These are phyloP conservation scores for Ettlia oleoabundans DNA, from an alignment of 139 green algal species.

Conservation along the genomic window DNA sequence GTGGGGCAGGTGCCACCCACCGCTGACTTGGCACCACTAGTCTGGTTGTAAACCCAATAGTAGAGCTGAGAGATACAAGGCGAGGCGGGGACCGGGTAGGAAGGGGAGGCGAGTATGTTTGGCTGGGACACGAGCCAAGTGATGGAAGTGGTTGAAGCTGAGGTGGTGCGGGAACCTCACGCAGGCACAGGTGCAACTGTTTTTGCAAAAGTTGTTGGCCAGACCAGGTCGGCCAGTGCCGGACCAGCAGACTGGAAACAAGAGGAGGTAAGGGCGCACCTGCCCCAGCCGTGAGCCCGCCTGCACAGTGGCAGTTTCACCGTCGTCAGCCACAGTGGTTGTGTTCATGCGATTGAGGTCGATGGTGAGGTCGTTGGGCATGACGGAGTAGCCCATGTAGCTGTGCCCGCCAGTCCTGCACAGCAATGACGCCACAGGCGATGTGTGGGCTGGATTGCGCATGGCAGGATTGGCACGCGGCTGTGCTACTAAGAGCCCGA, in stretches of 20 bases:
- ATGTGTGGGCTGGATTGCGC: neutral
- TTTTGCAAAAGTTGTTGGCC: neutral
- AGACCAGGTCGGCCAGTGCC: neutral
- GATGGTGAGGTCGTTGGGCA: conserved; percentile 4
- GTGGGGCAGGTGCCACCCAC: conserved; percentile 21
- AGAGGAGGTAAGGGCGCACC: neutral
- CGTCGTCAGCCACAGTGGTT: neutral
- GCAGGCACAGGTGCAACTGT: too few species aligned
- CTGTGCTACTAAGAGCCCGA: too few species aligned
- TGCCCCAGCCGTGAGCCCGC: conserved; percentile 3
- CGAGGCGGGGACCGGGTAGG: neutral
- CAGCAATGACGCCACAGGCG: neutral
- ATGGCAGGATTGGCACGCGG: too few species aligned
- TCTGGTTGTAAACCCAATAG: neutral
- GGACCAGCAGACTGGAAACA: neutral
- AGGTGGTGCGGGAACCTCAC: too few species aligned
- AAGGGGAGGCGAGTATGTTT: neutral
- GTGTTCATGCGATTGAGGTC: neutral
- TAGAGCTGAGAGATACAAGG: neutral
- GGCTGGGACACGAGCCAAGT: neutral
- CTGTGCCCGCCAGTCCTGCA: conserved; percentile 17
- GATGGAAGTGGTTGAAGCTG: too few species aligned
- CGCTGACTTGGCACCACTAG: neutral
- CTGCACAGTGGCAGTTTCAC: conserved; percentile 1
- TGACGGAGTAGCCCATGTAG: conserved; percentile 24